Base-by-base conservation (phyloP, 768 basidiomycete genomes). In the Rhodosporidiobolus sp. region DNA sequence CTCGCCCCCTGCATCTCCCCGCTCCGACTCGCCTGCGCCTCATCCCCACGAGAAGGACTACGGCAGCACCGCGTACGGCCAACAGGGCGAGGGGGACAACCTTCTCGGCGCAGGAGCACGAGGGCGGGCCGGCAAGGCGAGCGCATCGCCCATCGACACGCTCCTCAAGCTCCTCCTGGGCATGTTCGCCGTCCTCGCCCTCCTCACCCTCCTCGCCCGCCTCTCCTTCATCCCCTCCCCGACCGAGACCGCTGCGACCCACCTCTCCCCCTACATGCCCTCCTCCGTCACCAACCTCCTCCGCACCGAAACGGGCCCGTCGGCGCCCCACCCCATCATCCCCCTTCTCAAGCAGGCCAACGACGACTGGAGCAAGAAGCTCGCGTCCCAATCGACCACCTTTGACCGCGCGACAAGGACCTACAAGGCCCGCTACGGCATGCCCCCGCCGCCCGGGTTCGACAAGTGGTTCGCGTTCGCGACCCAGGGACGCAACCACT, bases 391-490 rank as follows among this genome's bases (percentile, higher is more conserved):
- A 59, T 77, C 77, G 49, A 70, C 63, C 26, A 73, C 74, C 32
- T 74, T 79, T 49, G 69, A 70, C 50, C 53, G 55, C 32, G 77
- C 77, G 28, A 67, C 73, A 20, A 59, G 70, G 54, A 75, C 67
- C 50, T 79, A 79, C 71, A 72, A 73, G 66, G 17, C 61, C 19
- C 69, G 76, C 30, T 79, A 79, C 72, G 71, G 73, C 19, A 52
- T 54, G n/a, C 20, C 55, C 9, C 74, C 78, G 14, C 78, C 78
- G 12, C 66, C 75, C 50, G 78, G 77, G 5, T 79, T 76, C 75
- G 75, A 78, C 60, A 76, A 77, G 66, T 79, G 78, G 78, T 78
- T 74, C 70, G 72, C 75, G 43, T 79, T 79, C 66, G 78, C 78
- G 45, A 73, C 69, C 12, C 72, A 78, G 62, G 76, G 77, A 4